These are phyloP conservation scores for Aspergillus brasiliensis DNA, from an alignment of 2,329 filamentous ascomycete species.

Conservation along the genomic window DNA sequence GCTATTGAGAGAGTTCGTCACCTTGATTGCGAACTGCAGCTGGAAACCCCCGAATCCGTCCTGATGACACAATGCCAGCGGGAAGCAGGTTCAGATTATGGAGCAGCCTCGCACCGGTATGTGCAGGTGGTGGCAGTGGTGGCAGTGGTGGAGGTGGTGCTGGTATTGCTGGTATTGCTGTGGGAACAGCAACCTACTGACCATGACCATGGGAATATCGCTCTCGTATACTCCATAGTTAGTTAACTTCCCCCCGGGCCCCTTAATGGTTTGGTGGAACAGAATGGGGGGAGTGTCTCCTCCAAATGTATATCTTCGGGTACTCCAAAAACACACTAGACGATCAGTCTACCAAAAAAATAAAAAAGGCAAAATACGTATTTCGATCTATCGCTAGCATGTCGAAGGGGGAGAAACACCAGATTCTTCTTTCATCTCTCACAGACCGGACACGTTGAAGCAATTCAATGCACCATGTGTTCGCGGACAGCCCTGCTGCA, in stretches of 20 bases:
- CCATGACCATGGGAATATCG: slow-evolving; percentile 2
- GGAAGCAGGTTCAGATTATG: neutral
- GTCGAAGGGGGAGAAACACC: neutral
- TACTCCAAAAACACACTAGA: neutral
- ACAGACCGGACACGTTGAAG: neutral
- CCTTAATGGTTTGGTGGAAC: neutral
- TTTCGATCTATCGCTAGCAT: neutral
- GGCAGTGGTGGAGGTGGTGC: neutral
- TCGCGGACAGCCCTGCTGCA: neutral
- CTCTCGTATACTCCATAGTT: slow-evolving; percentile 4
- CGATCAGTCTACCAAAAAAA: no score
- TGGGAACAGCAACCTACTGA: neutral
- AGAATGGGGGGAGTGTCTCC: neutral
- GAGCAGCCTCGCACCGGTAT: neutral
- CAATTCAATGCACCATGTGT: neutral
- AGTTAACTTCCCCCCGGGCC: neutral
- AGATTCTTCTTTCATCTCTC: neutral
- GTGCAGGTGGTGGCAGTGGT: neutral
- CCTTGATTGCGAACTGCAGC: slow-evolving; percentile 15
- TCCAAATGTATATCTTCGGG: no score
- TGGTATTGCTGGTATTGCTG: neutral
- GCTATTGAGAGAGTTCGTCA: slow-evolving; percentile 1
- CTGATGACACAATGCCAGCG: slow-evolving; percentile 5
- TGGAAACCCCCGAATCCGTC: slow-evolving; percentile 1
- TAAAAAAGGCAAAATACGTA: no score